Conservation (phyloP, 2,329 filamentous ascomycete species). For the Monosporascus sp. region DNA sequence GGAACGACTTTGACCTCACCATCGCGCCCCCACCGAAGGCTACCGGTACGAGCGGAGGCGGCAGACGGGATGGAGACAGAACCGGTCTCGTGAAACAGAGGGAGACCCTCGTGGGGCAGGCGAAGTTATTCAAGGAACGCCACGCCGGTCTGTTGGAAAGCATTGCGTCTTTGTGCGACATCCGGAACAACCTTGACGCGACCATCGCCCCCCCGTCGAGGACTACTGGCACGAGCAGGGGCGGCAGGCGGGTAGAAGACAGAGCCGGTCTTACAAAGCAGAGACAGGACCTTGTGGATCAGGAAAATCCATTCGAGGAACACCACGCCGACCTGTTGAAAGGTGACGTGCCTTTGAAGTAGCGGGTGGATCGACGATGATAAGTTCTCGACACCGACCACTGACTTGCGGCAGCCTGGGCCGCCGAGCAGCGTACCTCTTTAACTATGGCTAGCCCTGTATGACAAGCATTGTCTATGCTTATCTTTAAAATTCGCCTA, state of each 20-base stretch:
- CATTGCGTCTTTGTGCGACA: not conserved
- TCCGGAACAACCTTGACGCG: not conserved
- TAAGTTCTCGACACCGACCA: slow-evolving; percentile 4
- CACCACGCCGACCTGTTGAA: not conserved
- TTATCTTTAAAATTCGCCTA: too few species aligned
- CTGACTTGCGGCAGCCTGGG: too few species aligned
- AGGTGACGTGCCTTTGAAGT: not conserved
- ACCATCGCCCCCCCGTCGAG: not conserved
- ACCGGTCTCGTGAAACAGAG: not conserved
- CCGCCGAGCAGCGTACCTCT: too few species aligned
- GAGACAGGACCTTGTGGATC: not conserved
- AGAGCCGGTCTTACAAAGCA: too few species aligned
- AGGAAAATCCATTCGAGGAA: not conserved
- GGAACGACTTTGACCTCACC: not conserved
- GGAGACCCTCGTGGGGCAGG: not conserved
- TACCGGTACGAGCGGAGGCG: not conserved
- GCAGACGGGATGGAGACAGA: not conserved
- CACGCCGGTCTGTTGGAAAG: not conserved
- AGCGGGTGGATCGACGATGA: slow-evolving; percentile 35
- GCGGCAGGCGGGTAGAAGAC: too few species aligned
- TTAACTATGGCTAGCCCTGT: too few species aligned
- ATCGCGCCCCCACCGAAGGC: not conserved
- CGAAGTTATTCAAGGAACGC: not conserved
- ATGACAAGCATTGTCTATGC: too few species aligned
- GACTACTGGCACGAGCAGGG: not conserved